phyloP scores from a whole-genome alignment of 2,329 filamentous ascomycete species.

The Colletotrichum incanum region DNA sequence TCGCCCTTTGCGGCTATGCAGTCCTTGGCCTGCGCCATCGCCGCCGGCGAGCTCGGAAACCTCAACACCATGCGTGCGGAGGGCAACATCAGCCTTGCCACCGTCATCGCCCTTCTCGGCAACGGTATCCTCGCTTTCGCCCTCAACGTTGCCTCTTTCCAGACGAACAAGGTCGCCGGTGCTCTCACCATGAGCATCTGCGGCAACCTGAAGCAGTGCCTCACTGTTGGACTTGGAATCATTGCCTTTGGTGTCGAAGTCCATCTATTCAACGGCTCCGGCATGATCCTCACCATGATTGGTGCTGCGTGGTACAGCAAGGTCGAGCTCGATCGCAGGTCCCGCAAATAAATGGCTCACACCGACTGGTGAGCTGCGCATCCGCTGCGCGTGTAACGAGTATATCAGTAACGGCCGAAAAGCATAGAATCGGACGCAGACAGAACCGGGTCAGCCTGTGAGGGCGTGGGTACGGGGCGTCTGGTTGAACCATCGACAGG shows the following conservation, averaged over 20 bases:
- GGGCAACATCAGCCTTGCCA: conserved; percentile 54
- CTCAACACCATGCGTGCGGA: conserved; percentile 57
- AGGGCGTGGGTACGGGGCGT: conserved; percentile 22
- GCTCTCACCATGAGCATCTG: conserved; percentile 74
- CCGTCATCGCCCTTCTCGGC: conserved; percentile 60
- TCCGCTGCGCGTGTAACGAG: conserved; percentile 31
- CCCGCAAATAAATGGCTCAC: conserved; percentile 37
- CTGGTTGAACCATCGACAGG: conserved; percentile 18
- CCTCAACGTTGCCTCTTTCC: conserved; percentile 71
- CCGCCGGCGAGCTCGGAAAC: conserved; percentile 66
- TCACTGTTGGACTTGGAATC: conserved; percentile 70
- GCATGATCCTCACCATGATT: conserved; percentile 68
- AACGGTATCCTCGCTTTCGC: conserved; percentile 70
- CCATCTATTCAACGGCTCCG: conserved; percentile 68
- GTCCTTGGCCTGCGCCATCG: conserved; percentile 66
- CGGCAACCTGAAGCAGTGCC: conserved; percentile 72
- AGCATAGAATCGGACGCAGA: conserved; percentile 28
- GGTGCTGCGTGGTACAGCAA: conserved; percentile 73
- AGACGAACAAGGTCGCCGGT: conserved; percentile 71
- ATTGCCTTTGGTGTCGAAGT: conserved; percentile 67
- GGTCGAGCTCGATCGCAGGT: conserved; percentile 68
- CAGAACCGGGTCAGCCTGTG: conserved; percentile 23
- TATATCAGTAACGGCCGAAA: conserved; percentile 43
- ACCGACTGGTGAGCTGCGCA: conserved; percentile 19
- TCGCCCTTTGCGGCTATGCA: conserved; percentile 73